Evolutionary conservation across 1,284 basidiomycete genomes (phyloP).

Genomic region (Microbotryum scabiosae): DNA sequence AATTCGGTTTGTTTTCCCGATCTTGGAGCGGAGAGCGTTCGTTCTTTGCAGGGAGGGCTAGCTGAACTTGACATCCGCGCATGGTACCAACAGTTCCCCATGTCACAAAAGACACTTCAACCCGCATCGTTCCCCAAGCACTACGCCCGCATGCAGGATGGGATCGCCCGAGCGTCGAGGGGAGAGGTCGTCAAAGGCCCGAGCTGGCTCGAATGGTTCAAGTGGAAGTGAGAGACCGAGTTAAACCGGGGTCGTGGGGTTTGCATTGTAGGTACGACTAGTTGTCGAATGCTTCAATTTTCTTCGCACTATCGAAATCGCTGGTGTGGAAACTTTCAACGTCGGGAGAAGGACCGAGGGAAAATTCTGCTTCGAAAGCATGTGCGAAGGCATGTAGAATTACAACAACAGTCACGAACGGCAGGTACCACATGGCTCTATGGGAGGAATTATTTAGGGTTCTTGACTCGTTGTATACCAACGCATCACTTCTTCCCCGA

Average conservation of each 20-base stretch:
- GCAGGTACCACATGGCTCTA: no score
- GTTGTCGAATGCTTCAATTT: no score
- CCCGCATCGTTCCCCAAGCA: slow-evolving; percentile 29
- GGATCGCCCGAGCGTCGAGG: slow-evolving; percentile 6
- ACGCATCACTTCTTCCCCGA: no score
- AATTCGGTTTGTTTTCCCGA: slow-evolving; percentile 11
- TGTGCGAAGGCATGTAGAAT: no score
- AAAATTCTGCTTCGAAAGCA: no score
- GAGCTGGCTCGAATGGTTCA: slow-evolving; percentile 16
- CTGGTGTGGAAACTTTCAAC: no score
- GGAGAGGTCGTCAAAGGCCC: slow-evolving; percentile 19
- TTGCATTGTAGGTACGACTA: not conserved
- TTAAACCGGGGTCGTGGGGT: not conserved
- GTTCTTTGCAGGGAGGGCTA: not conserved
- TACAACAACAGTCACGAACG: no score
- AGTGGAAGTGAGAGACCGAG: slow-evolving; percentile 2
- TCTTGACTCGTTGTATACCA: no score
- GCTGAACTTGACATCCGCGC: not conserved
- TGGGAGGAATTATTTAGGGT: no score
- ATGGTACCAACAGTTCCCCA: slow-evolving; percentile 11
- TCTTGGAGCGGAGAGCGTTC: no score
- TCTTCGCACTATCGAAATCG: no score
- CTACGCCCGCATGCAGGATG: slow-evolving; percentile 21
- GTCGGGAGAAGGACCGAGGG: no score
- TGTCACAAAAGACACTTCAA: slow-evolving; percentile 16